Evolutionary conservation across 306 rosid species (phyloP), one percentile per base, ranked within the genome.

Genomic region (Prinsepia uniflora): DNA sequence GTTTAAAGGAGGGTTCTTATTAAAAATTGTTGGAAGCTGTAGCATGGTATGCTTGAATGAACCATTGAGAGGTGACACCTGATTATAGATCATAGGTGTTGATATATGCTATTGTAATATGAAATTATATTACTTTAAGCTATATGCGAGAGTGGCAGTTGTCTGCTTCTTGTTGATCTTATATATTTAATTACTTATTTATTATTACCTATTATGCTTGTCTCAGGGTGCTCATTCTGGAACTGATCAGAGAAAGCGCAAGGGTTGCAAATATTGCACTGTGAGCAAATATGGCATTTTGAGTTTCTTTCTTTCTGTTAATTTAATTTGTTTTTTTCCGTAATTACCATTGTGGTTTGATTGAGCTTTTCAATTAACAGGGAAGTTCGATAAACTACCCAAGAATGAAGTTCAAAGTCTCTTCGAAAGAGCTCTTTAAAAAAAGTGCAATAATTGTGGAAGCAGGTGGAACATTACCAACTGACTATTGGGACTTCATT

Each of bases 401-500:
- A 2, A 50, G 79, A 11, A 83, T 84, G 91, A 83, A 80, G 75
- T 94, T 94, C 78, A 91, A 78, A 82, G 91, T 91, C 78, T 89
- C 99, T 10, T 75, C 90, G 42, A 79, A 45, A 24, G 96, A 94
- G 60, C 69, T 86, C 55, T 90, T 80, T 58, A 84, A 79, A 70
- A 84, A 79, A 86, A 86, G 87, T 80, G 80, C 90, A 30, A 87
- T 89, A 74, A 73, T 86, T 45, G 96, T 81, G 20, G 99, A 94
- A 79, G 78, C 76, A 63, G 81, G 65, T 69, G 96, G 67, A 72
- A 72, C 43, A 17, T 63, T 94, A 65, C 88, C 99, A 18, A 67
- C 74, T 74, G 92, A 91, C 68, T 94, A 79, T 82, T 94, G 99
- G 99, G 81, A 85, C 77, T 91, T 91, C 75, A 72, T 94, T 63